These are phyloP conservation scores for Colletotrichum ledebouriae DNA, from an alignment of 2,329 filamentous ascomycete species.

Conservation along the genomic window DNA sequence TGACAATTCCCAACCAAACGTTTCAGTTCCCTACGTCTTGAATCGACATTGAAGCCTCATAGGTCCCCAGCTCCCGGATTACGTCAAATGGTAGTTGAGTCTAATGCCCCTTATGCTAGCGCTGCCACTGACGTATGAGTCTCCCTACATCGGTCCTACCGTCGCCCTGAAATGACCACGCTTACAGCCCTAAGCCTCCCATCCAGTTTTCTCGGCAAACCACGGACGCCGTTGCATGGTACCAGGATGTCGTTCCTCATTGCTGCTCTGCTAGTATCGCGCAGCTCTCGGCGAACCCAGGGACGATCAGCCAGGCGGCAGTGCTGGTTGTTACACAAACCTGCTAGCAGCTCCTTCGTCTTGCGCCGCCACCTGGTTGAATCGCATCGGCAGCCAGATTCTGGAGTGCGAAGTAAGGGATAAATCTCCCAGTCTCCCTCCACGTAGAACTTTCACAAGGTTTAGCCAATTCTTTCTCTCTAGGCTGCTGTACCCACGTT, in stretches of 20 bases:
- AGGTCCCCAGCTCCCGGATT: too few relatives aligned
- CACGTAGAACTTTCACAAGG: not conserved
- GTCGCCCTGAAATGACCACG: not conserved
- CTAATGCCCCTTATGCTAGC: not conserved
- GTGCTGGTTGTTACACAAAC: slow-evolving; percentile 6
- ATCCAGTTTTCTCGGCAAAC: slow-evolving; percentile 1
- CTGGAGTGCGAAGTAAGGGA: not conserved
- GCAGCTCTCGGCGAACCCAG: not conserved
- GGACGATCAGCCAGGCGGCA: not conserved
- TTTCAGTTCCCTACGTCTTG: too few relatives aligned
- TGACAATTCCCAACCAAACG: too few relatives aligned
- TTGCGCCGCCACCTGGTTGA: not conserved
- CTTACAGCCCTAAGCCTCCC: not conserved
- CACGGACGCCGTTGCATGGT: slow-evolving; percentile 11
- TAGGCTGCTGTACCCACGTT: not conserved
- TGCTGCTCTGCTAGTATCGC: not conserved
- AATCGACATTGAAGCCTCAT: too few relatives aligned
- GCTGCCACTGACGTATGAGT: not conserved
- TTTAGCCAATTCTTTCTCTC: not conserved
- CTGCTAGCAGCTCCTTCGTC: not conserved
- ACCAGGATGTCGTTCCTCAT: not conserved
- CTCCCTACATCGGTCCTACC: not conserved
- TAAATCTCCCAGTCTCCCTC: not conserved
- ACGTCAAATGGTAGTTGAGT: too few relatives aligned
- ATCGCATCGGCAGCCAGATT: not conserved